These are phyloP conservation scores for Boechera retrofracta DNA, from an alignment of 345 rosid genomes.

Conservation along the genomic window DNA sequence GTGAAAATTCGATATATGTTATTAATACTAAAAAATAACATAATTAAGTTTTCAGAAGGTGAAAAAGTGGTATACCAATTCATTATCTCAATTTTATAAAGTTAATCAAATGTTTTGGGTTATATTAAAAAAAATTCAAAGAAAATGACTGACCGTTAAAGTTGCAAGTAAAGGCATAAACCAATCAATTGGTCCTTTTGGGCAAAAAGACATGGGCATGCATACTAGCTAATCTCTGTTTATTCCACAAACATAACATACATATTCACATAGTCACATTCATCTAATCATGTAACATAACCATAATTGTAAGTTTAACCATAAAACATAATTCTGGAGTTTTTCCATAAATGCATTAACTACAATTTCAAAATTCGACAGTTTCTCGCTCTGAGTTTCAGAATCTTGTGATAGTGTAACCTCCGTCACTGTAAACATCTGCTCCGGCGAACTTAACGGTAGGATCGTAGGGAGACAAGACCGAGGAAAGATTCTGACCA, in stretches of 20 bases:
- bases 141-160: conserved; percentile 11
- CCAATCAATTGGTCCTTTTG: conserved; percentile 16
- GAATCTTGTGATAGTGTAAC: not conserved
- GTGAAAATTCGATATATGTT: too few species aligned
- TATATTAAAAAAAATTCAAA: too few species aligned
- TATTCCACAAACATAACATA: conserved; percentile 29
- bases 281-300: conserved; percentile 31
- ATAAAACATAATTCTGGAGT: conserved; percentile 1
- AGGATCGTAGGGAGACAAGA: conserved; percentile 21
- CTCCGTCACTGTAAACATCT: conserved; percentile 15
- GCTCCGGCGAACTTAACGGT: conserved; percentile 10
- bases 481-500: conserved; percentile 44
- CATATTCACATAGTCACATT: conserved; percentile 35
- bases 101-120: too few species aligned
- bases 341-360: conserved; percentile 2
- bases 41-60: too few species aligned
- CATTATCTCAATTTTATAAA: too few species aligned
- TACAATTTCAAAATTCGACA: conserved; percentile 22
- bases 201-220: conserved; percentile 11
- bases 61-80: too few species aligned
- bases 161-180: conserved; percentile 11
- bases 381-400: conserved; percentile 4
- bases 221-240: conserved; percentile 24
- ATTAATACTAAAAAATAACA: too few species aligned
- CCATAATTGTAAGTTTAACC: conserved; percentile 20